These are phyloP conservation scores for Isoetes engelmannii DNA, from an alignment of 83 land plant genomes.

Conservation along the genomic window DNA sequence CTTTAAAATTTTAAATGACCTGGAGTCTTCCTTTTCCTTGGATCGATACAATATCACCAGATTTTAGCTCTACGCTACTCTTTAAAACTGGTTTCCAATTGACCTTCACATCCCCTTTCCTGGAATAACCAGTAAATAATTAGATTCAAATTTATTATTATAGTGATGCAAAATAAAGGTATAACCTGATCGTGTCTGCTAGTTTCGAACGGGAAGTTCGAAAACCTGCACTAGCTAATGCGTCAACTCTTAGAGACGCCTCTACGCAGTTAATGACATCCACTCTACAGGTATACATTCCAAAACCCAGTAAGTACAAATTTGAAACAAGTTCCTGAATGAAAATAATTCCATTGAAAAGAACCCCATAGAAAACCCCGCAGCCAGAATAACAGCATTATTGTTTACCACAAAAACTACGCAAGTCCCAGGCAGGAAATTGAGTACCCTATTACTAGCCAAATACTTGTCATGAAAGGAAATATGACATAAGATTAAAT, in stretches of 20 bases:
- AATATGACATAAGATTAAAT: no score
- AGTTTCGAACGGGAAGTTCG: slow-evolving; percentile 81
- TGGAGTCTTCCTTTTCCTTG: slow-evolving; percentile 79
- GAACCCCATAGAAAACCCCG: no score
- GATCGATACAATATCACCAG: slow-evolving; percentile 84
- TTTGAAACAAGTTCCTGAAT: not conserved
- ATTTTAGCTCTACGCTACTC: slow-evolving; percentile 52
- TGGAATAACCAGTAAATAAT: slow-evolving; percentile 14
- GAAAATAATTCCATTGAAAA: not conserved
- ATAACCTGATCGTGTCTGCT: slow-evolving; percentile 66
- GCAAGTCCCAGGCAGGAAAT: no score
- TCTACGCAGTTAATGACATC: slow-evolving; percentile 69
- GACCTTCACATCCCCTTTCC: slow-evolving; percentile 81
- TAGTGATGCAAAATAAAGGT: not conserved
- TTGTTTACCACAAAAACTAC: no score
- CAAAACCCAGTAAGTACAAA: not conserved
- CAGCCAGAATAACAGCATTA: no score
- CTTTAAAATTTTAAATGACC: slow-evolving; percentile 32
- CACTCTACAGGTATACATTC: slow-evolving; percentile 36
- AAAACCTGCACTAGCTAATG: slow-evolving; percentile 96
- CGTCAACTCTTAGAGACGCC: slow-evolving; percentile 87
- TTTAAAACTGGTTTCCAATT: slow-evolving; percentile 82
- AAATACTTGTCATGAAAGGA: no score
- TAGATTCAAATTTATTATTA: no score
- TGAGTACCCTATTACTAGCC: no score